These are phyloP conservation scores for Dendrocalamus latiflorus DNA, from an alignment of 202 grass and related monocot species.

Conservation along the genomic window DNA sequence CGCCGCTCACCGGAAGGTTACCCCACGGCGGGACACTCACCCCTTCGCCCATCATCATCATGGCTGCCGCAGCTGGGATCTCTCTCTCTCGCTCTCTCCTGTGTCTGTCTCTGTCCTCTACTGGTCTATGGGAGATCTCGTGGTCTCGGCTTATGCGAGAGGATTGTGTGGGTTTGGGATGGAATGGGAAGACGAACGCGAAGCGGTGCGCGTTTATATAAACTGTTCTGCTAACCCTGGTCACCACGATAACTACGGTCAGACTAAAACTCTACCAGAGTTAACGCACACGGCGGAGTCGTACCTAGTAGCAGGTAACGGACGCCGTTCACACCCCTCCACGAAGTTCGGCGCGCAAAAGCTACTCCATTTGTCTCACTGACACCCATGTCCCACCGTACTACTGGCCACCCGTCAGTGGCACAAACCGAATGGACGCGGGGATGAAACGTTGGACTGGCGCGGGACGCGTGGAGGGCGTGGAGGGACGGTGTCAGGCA, in stretches of 20 bases:
- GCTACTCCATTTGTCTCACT: fast-evolving
- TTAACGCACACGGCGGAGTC: not conserved
- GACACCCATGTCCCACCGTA: fast-evolving
- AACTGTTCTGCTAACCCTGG: conserved; percentile 39
- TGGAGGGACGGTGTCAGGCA: conserved; percentile 34
- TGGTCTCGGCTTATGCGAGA: not conserved
- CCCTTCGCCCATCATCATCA: conserved; percentile 77
- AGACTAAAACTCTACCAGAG: not conserved
- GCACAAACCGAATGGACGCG: fast-evolving
- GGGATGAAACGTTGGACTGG: not conserved
- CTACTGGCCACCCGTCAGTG: fast-evolving
- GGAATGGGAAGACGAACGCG: not conserved
- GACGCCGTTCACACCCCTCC: not conserved
- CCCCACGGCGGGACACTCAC: conserved; percentile 65
- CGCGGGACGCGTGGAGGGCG: conserved; percentile 44
- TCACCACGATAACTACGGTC: not conserved
- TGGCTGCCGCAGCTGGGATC: not conserved
- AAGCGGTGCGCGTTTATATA: conserved; percentile 48
- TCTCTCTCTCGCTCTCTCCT: too few species aligned
- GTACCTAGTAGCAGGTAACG: not conserved
- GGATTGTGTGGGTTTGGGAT: not conserved
- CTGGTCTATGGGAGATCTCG: not conserved
- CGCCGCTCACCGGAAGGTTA: conserved; percentile 46
- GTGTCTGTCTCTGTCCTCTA: too few species aligned
- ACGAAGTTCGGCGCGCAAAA: not conserved